phyloP scores from a whole-genome alignment of 2,329 filamentous ascomycete genomes.

The Fusarium illudens region DNA sequence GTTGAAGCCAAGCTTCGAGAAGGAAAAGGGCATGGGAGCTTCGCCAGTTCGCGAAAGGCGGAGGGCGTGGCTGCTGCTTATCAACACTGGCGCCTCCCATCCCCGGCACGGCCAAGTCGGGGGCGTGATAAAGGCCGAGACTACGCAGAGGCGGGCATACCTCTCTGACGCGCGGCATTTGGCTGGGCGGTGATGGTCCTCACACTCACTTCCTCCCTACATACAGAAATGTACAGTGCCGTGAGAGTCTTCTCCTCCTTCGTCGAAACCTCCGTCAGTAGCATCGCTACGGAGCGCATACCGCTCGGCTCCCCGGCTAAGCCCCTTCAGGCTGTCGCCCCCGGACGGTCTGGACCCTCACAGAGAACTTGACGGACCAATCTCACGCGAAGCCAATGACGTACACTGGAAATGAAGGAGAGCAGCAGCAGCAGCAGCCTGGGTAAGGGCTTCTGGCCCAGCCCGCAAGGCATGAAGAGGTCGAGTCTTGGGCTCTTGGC shows the following conservation, averaged over 20 bases:
- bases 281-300: constrained; percentile 23
- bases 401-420: constrained; percentile 14
- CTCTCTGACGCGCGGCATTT: constrained; percentile 21
- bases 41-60: neutral
- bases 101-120: neutral
- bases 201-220: constrained; percentile 15
- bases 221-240: neutral
- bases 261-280: constrained; percentile 26
- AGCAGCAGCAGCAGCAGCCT: neutral
- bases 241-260: constrained; percentile 17
- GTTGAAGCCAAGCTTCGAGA: constrained; percentile 32
- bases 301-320: constrained; percentile 16
- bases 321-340: constrained; percentile 17
- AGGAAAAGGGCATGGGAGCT: constrained; percentile 5
- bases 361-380: constrained; percentile 32
- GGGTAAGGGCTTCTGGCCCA: constrained; percentile 22
- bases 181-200: constrained; percentile 10
- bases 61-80: neutral
- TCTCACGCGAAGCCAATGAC: constrained; percentile 20
- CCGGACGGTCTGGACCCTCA: constrained; percentile 33
- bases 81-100: neutral
- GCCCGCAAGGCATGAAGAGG: neutral
- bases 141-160: constrained; percentile 5
- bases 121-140: neutral
- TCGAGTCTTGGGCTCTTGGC: neutral